Evolutionary conservation across 2,329 filamentous ascomycete genomes (phyloP).

Genomic region (Exserohilum rostratum): DNA sequence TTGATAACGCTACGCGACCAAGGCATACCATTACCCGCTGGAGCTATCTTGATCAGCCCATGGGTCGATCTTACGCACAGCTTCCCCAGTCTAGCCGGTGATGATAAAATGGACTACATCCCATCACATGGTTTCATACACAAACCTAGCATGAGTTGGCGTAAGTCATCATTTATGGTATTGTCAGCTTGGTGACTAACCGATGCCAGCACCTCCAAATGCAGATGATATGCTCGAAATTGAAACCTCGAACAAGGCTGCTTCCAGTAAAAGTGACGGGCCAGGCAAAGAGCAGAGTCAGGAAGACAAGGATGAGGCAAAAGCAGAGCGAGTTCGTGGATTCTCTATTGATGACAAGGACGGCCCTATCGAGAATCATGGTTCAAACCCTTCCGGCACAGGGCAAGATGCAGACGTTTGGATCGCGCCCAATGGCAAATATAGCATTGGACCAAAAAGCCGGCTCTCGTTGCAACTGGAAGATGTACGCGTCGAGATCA

Average conservation of each 20-base stretch:
- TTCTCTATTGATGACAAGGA: conserved; percentile 38
- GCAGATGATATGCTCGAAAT: conserved; percentile 69
- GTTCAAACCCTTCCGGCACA: conserved; percentile 13
- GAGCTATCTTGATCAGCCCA: conserved; percentile 87
- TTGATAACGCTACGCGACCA: conserved; percentile 82
- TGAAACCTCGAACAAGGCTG: conserved; percentile 34
- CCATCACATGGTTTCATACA: conserved; percentile 88
- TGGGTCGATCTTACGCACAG: conserved; percentile 97
- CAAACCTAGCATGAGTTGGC: conserved; percentile 88
- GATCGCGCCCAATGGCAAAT: conserved; percentile 45
- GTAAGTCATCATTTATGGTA: conserved; percentile 20
- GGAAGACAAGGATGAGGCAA: conserved; percentile 43
- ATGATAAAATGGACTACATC: conserved; percentile 83
- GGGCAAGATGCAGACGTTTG: conserved; percentile 20
- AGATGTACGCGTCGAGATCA: conserved; percentile 70
- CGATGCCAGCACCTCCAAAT: conserved; percentile 70
- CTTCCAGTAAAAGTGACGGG: conserved; percentile 12
- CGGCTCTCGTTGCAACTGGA: conserved; percentile 70
- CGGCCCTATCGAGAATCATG: conserved; percentile 18
- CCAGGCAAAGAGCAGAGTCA: conserved; percentile 29
- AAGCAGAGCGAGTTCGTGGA: conserved; percentile 43
- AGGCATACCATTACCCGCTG: conserved; percentile 82
- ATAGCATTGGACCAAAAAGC: conserved; percentile 42
- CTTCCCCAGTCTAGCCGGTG: conserved; percentile 82
- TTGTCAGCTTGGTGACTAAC: conserved; percentile 4